Evolutionary conservation across 1,139 yeast species (phyloP).

Genomic region (Kurtzmaniella natalensis): DNA sequence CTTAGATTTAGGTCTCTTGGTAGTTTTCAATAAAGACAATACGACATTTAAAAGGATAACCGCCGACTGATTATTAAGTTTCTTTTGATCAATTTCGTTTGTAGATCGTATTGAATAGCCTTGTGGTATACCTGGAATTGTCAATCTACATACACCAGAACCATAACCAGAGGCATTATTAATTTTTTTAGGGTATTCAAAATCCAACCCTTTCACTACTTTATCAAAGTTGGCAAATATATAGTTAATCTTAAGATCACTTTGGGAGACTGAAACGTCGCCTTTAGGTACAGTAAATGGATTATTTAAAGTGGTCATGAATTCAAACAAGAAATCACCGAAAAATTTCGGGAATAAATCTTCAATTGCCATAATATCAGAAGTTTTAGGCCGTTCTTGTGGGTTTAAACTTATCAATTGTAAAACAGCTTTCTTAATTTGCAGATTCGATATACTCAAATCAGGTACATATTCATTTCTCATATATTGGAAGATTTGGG

Average conservation of each 20-base stretch:
- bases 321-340: constrained; percentile 65
- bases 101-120: constrained; percentile 37
- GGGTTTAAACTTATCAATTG: constrained; percentile 69
- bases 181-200: constrained; percentile 25
- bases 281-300: constrained; percentile 15
- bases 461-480: constrained; percentile 64
- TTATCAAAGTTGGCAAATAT: constrained; percentile 54
- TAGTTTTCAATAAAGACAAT: constrained; percentile 61
- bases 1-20: constrained; percentile 58
- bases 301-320: constrained; percentile 42
- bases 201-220: constrained; percentile 46
- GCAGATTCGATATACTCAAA: constrained; percentile 45
- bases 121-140: constrained; percentile 45
- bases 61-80: constrained; percentile 43
- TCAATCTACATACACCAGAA: constrained; percentile 29
- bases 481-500: constrained; percentile 82
- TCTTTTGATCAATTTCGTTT: constrained; percentile 6
- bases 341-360: constrained; percentile 68
- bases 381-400: constrained; percentile 50
- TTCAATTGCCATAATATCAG: constrained; percentile 45
- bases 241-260: constrained; percentile 58
- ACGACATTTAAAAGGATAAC: constrained; percentile 61
- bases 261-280: constrained; percentile 23
- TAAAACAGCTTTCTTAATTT: constrained; percentile 50
- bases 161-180: no score